Evolutionary conservation across 1,284 basidiomycete genomes (phyloP).

Genomic region (Malassezia obtusa): DNA sequence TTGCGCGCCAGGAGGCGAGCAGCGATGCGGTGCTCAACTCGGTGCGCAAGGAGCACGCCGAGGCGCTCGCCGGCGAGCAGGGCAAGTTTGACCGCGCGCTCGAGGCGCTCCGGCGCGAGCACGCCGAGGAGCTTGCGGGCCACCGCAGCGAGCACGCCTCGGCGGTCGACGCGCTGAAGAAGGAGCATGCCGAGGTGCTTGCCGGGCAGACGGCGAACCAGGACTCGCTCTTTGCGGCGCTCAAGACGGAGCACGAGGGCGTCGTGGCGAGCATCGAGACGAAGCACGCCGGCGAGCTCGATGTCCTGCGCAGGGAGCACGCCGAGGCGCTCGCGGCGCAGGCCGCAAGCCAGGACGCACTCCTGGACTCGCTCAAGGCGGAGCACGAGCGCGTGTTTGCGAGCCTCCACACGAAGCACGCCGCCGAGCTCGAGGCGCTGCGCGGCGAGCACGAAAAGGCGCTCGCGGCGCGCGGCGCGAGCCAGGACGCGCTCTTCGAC

Average conservation of each 20-base stretch:
- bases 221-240: background rate
- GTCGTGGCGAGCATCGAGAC: background rate
- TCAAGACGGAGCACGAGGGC: background rate
- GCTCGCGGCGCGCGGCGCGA: conserved; percentile 13
- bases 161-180: conserved; percentile 19
- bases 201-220: background rate
- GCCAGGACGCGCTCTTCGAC: background rate
- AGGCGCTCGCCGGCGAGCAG: conserved; percentile 7
- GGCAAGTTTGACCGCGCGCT: background rate
- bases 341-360: background rate
- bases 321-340: background rate
- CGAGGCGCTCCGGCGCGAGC: conserved; percentile 20
- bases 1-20: too few species aligned
- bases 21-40: background rate
- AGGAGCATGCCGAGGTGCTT: conserved; percentile 4
- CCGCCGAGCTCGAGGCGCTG: conserved; percentile 17
- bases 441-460: conserved; percentile 19
- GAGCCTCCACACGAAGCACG: background rate
- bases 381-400: background rate
- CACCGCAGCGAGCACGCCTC: conserved; percentile 1
- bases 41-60: background rate
- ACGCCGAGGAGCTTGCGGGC: conserved; percentile 20
- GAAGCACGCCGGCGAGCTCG: background rate
- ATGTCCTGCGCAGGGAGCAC: background rate
- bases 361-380: background rate